Base-by-base conservation (phyloP, 2,329 filamentous ascomycete species). In the Emmonsia crescens region DNA sequence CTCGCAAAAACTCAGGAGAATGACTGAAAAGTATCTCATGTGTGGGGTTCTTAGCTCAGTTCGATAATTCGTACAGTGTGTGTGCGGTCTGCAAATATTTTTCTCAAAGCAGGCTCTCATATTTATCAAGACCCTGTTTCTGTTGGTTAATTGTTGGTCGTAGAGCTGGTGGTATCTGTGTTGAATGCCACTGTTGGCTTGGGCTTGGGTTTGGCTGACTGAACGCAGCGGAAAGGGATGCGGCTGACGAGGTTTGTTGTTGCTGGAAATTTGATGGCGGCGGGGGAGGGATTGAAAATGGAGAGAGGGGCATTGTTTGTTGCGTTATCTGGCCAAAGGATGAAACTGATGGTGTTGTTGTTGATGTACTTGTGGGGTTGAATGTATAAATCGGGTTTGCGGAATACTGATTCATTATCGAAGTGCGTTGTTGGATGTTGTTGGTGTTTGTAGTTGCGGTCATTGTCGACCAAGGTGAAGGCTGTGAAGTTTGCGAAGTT, bases 71-170 rank as follows among this genome's bases (percentile, higher is more conserved):
- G 46, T 5, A 21, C 9, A 14, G 46, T 24, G 10, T 8, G 24
- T 24, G 10, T 8, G 24, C 21, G 29, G 24, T 2, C 24, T 16
- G 46, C 24, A 29, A 29, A 21, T 27, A 4, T 49, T 29, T 5
- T 16, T 14, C 19, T 73, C 66, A 84, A 63, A 84, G 68, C 64
- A 84, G 74, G 70, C 82, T 84, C 66, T 83, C 80, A 68, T 80
- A 84, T 63, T 80, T 81, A 70, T 83, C 82, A 62, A 84, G 68
- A 1, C 81, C 81, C 61, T 71, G 70, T 64, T 71, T 75, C 64
- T 68, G 73, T 60, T 69, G 65, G 33, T 56, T 56, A 38, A 16
- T 38, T 40, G n/a, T 33, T 2, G 33, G 52, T 56, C 33, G 52
- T 27, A 40, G 31, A 38, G 33, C 2, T 36, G 49, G n/a, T 21